These are phyloP conservation scores for Colletotrichum ledebouriae DNA, from an alignment of 2,329 filamentous ascomycete species.

Conservation along the genomic window DNA sequence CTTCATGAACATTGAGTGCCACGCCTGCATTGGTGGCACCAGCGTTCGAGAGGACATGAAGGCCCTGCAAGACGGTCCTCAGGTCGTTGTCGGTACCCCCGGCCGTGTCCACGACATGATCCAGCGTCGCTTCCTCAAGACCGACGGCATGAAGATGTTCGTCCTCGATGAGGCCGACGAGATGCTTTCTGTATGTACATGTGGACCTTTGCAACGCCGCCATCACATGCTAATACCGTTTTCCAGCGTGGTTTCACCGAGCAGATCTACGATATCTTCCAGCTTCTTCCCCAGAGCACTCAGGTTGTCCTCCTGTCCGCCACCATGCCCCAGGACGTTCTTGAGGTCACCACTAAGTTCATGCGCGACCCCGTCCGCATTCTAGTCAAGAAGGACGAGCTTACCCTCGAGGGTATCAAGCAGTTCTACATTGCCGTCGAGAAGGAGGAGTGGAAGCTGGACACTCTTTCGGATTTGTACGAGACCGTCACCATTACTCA, in stretches of 20 bases:
- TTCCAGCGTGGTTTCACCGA: slow-evolving; percentile 94
- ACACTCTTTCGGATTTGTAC: slow-evolving; percentile 98
- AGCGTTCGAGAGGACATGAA: slow-evolving; percentile 99
- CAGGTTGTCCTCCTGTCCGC: slow-evolving; percentile 98
- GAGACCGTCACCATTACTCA: slow-evolving; percentile 99
- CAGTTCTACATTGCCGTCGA: slow-evolving; percentile 99
- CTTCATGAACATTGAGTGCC: slow-evolving; percentile 99
- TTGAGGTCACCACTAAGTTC: slow-evolving; percentile 99
- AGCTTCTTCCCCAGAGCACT: slow-evolving; percentile 96
- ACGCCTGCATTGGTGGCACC: slow-evolving; percentile 99
- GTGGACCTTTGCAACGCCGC: slow-evolving; percentile 32
- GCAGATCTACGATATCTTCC: slow-evolving; percentile 99
- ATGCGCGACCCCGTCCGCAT: slow-evolving; percentile 99
- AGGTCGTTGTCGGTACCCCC: slow-evolving; percentile 97
- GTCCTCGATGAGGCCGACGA: slow-evolving; percentile 99
- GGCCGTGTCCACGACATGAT: slow-evolving; percentile 99
- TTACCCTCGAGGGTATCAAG: slow-evolving; percentile 99
- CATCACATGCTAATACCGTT: slow-evolving; percentile 40
- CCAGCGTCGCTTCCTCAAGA: slow-evolving; percentile 96
- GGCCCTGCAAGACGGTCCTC: slow-evolving; percentile 93
- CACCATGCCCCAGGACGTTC: slow-evolving; percentile 98
- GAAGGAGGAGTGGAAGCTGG: slow-evolving; percentile 99
- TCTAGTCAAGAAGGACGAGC: slow-evolving; percentile 99
- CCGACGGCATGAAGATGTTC: slow-evolving; percentile 99
- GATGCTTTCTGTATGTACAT: slow-evolving; percentile 85